Base-by-base conservation (phyloP, 331 rosid genomes). In the Phaseolus coccineus region DNA sequence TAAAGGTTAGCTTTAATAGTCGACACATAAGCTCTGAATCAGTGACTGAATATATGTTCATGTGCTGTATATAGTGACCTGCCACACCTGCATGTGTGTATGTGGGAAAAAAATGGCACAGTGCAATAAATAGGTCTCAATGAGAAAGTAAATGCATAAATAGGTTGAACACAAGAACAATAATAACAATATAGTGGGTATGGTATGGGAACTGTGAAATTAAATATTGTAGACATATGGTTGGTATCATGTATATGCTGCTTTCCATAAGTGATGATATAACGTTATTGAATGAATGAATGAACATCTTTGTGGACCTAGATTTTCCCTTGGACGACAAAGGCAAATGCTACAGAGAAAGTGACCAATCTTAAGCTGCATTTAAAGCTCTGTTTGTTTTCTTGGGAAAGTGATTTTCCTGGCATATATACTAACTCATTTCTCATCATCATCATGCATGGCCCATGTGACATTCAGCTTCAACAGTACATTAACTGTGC, bases 331-430 rank as follows among this genome's bases (percentile, higher is more conserved):
- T 71, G 52, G 80, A 77, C 3, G 73, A 77, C 75, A 75, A 86
- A 57, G 9, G 80, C 51, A 71, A 83, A 80, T 25, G 73, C 67
- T 66, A 69, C 59, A 77, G 27, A 64, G 86, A 85, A 82, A 86
- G 87, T 61, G 85, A 86, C 87, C 80, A 58, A 58, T 86, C 84
- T 82, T 79, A 40, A 71, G 82, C 84, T 79, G 82, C 77, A 76
- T 82, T 85, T 71, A 79, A 56, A 71, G 80, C 84, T 73, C 65
- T 58, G 51, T 53, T 82, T 82, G 77, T 79, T 75, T 37, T 85
- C 85, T 85, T 47, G 71, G 78, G 83, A 68, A 81, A 68, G 65
- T 77, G 82, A 59, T 65, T 81, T 81, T 62, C 14, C 55, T 40
- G 57, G 47, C 73, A 27, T 71, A 35, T 69, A 57, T 10, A 12